Evolutionary conservation across 306 rosid species (phyloP).

Genomic region (Datisca glomerata): DNA sequence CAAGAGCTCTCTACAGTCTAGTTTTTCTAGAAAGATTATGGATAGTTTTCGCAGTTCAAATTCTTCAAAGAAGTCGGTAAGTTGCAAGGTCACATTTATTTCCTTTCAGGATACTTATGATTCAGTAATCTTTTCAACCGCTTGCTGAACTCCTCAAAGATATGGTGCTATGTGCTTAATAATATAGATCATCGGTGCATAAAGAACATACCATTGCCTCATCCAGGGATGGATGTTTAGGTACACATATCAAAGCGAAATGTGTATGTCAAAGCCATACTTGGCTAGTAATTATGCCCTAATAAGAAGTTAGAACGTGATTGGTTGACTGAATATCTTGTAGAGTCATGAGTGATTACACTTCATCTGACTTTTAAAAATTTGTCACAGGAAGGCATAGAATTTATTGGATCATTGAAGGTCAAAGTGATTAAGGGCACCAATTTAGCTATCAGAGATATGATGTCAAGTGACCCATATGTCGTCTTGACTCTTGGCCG

Average conservation of each 20-base stretch:
- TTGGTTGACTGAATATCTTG: too few relatives aligned
- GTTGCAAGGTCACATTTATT: not conserved
- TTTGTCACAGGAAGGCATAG: slow-evolving; percentile 71
- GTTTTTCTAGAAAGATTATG: slow-evolving; percentile 35
- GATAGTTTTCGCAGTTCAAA: slow-evolving; percentile 48
- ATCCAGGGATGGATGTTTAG: too few relatives aligned
- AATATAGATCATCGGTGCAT: too few relatives aligned
- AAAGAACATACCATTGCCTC: too few relatives aligned
- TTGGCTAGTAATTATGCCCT: too few relatives aligned
- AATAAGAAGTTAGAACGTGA: too few relatives aligned
- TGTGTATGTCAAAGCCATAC: too few relatives aligned
- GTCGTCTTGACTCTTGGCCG: slow-evolving; percentile 75
- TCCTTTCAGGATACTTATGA: too few relatives aligned
- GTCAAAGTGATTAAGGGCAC: slow-evolving; percentile 82
- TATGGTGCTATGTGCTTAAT: too few relatives aligned
- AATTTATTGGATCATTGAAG: slow-evolving; percentile 85
- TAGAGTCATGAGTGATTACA: not conserved
- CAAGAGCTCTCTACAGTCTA: slow-evolving; percentile 37
- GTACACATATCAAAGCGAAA: too few relatives aligned
- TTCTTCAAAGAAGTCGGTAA: slow-evolving; percentile 48
- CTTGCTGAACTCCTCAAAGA: too few relatives aligned
- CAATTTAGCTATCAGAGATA: slow-evolving; percentile 85
- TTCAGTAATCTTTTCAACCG: too few relatives aligned
- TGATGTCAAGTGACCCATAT: slow-evolving; percentile 96
- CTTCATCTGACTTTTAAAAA: slow-evolving; percentile 28